phyloP scores from a whole-genome alignment of 176 grass and related monocot species.

The Cocos nucifera region DNA sequence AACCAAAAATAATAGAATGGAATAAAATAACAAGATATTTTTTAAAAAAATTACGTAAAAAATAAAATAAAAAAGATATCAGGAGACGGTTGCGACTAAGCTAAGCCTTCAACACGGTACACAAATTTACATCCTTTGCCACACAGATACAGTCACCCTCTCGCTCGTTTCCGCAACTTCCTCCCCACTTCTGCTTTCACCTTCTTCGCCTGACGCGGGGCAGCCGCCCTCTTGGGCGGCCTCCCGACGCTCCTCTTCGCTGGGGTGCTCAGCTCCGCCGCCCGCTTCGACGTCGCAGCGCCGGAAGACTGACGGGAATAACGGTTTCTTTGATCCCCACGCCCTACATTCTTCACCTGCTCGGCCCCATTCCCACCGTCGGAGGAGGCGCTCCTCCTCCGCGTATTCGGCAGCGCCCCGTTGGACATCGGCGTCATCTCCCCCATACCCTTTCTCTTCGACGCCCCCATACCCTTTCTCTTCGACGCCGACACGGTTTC shows the following conservation, averaged over 20 bases:
- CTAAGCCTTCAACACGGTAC: too few species aligned
- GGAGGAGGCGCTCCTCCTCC: conserved; percentile 25
- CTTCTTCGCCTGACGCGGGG: conserved; percentile 41
- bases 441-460: conserved; percentile 51
- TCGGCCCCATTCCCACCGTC: conserved; percentile 18
- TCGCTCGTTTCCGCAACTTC: conserved; percentile 42
- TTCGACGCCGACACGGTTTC: conserved; percentile 15
- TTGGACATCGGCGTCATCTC: conserved; percentile 38
- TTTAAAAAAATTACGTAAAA: too few species aligned
- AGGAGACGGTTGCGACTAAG: too few species aligned
- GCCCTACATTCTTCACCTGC: conserved; percentile 34
- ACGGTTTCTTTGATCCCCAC: conserved; percentile 27
- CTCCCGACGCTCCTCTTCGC: conserved; percentile 53
- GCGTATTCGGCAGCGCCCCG: conserved; percentile 33
- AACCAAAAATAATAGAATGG: too few species aligned
- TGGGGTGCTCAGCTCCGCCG: background rate
- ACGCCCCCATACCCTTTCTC: too few species aligned
- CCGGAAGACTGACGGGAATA: conserved; percentile 9
- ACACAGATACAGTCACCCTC: background rate
- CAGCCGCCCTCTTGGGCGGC: conserved; percentile 36
- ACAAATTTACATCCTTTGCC: background rate
- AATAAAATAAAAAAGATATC: too few species aligned
- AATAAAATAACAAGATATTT: too few species aligned
- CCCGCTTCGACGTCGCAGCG: conserved; percentile 22
- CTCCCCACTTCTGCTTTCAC: conserved; percentile 27